Percentiles rank a stretch among this genome's conserved stretches.
Evolutionary conservation across 2,329 filamentous ascomycete genomes (phyloP).

Genomic region (Talaromyces sp.): DNA sequence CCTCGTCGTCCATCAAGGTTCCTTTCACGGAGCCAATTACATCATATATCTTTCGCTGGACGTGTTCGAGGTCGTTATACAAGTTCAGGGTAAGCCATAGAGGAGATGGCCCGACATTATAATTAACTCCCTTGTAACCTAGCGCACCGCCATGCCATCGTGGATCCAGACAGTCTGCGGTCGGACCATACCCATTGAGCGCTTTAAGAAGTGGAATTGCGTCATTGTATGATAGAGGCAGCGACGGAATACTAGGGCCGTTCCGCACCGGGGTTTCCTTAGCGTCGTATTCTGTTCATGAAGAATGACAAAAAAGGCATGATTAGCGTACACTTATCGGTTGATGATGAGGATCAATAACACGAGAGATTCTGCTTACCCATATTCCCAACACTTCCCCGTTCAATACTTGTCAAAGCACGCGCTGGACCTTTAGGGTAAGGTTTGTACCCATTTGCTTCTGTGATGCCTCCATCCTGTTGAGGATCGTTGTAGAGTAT

Average conservation of each 20-base stretch:
- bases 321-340: background rate
- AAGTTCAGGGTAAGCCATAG: conserved; percentile 22
- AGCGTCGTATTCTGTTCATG: background rate
- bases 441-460: background rate
- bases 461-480: background rate
- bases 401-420: background rate
- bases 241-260: background rate
- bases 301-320: background rate
- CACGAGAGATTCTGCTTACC: background rate
- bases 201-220: conserved; percentile 27
- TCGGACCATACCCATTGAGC: conserved; percentile 31
- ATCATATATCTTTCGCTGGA: conserved; percentile 23
- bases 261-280: background rate
- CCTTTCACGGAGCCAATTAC: conserved; percentile 26
- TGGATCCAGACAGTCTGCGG: conserved; percentile 23
- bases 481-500: conserved; percentile 5
- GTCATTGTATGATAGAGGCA: conserved; percentile 10
- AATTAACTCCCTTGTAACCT: conserved; percentile 14
- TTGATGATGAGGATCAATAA: background rate
- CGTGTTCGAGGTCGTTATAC: conserved; percentile 21
- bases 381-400: background rate
- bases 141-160: conserved; percentile 20
- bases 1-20: conserved; percentile 30
- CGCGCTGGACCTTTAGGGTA: background rate
- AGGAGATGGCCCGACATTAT: conserved; percentile 21